phyloP scores from a whole-genome alignment of 2,329 filamentous ascomycete genomes.

The Neobulgaria alba region DNA sequence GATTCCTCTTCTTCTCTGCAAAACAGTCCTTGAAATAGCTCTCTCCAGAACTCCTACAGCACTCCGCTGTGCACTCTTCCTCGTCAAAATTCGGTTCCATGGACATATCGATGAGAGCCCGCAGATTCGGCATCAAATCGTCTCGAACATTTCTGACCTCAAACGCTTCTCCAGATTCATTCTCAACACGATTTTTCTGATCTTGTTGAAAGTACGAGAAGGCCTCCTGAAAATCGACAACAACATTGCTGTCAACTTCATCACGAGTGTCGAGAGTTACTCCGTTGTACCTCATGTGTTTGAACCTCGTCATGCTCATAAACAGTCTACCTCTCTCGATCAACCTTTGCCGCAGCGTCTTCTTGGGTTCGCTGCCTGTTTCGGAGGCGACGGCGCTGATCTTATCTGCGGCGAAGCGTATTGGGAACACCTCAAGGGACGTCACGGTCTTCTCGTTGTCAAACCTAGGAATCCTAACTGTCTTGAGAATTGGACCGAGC shows the following conservation, averaged over 20 bases:
- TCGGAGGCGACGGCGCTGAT: too few relatives aligned
- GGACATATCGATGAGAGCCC: neutral
- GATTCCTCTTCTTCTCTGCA: neutral
- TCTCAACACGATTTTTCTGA: neutral
- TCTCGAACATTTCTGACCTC: too few relatives aligned
- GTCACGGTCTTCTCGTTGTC: conserved; percentile 22
- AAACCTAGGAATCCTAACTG: conserved; percentile 21
- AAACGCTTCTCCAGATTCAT: neutral
- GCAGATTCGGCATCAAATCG: neutral
- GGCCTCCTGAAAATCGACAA: neutral
- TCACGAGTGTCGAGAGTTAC: neutral
- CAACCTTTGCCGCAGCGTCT: neutral
- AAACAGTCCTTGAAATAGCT: neutral
- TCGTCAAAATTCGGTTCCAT: neutral
- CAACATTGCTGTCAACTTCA: neutral
- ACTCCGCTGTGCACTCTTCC: neutral
- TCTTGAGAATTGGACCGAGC: conserved; percentile 22
- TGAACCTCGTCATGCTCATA: neutral
- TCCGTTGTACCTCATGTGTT: neutral
- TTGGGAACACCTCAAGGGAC: conserved; percentile 23
- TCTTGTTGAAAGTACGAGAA: neutral
- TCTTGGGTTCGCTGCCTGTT: neutral
- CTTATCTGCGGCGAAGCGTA: conserved; percentile 8
- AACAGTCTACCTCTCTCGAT: neutral
- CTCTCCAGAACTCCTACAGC: neutral